Conservation (phyloP, 371 early-diverging fungal species). For the Syncephalastrum monosporum region DNA sequence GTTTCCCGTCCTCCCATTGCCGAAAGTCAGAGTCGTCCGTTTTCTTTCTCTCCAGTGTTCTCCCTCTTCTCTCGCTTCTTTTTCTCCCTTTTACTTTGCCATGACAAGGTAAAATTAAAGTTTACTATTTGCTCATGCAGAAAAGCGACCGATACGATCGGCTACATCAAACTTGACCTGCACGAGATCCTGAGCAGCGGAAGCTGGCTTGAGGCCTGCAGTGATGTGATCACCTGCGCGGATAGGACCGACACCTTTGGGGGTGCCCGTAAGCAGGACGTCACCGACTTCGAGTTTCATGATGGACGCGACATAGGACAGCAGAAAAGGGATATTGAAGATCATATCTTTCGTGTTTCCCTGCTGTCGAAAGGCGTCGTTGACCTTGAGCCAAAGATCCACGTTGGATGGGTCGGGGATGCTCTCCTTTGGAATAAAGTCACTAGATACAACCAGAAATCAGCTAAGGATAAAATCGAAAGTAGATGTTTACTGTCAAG, state of each 20-base stretch:
- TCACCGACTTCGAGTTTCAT: conserved; percentile 88
- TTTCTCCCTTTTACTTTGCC: no score
- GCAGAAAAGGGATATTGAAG: conserved; percentile 68
- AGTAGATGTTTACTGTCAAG: no score
- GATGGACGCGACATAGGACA: conserved; percentile 77
- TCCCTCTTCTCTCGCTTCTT: no score
- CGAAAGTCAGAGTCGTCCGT: no score
- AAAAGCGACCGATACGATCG: conserved; percentile 40
- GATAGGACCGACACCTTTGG: conserved; percentile 87
- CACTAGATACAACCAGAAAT: conserved; percentile 30
- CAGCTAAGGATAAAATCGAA: not conserved
- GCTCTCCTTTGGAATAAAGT: conserved; percentile 74
- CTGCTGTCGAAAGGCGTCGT: conserved; percentile 76
- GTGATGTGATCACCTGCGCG: conserved; percentile 73
- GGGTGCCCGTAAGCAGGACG: conserved; percentile 82
- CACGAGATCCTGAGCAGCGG: conserved; percentile 27
- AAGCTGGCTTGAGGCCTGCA: conserved; percentile 63
- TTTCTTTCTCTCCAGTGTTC: no score
- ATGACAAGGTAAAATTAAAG: no score
- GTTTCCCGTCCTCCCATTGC: no score
- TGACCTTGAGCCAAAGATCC: conserved; percentile 77
- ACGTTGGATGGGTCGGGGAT: conserved; percentile 76
- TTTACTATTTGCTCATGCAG: conserved; percentile 4
- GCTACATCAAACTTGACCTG: conserved; percentile 34
- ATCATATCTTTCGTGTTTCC: conserved; percentile 92